Evolutionary conservation across 305 asterid genomes (phyloP), one percentile per base, ranked within the genome.

Genomic region (Fraxinus sp.): DNA sequence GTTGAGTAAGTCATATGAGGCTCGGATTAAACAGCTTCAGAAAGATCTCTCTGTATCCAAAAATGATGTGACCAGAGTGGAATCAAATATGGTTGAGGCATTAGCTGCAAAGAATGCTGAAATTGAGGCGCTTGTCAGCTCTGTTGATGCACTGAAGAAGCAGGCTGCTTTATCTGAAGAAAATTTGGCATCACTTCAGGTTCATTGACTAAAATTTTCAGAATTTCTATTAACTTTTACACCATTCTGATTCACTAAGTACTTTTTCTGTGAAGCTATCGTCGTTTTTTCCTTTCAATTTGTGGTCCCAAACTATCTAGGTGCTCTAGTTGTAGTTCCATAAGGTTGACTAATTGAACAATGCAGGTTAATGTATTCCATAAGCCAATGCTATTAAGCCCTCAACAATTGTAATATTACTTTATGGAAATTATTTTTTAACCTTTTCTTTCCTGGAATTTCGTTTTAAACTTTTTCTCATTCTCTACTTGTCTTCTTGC

Each of bases 61-160:
- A 91, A 90, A 85, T 86, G 98, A 93, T 90, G 97, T 87, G 88
- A 88, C 89, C 71, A 92, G 90, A 87, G 98, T 80, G 81, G 99
- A 93, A 89, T 88, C 94, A 81, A 93, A 83, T 84, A 92, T 97
- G 98, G 88, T 88, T 75, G 97, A 93, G 88, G 98, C 99, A 73
- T 89, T 95, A 86, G 87, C 97, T 35, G 97, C 99, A 73, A 97
- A 97, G 86, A 97, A 97, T 90, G 90, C 98, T 87, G 99, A 97
- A 90, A 95, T 97, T 78, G 99, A 93, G 92, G 82, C 91, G 82
- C 98, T 95, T 86, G 88, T 86, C 79, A 89, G 88, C 87, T 92
- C 98, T 77, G 83, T 89, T 84, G 98, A 95, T 85, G 88, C 90
- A 79, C 86, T 94, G 82, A 97, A 95, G 93, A 97, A 93, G 91